Evolutionary conservation across 495 filamentous ascomycete species (phyloP), one percentile per base, ranked within the genome.

Genomic region (Penicillium steckii): DNA sequence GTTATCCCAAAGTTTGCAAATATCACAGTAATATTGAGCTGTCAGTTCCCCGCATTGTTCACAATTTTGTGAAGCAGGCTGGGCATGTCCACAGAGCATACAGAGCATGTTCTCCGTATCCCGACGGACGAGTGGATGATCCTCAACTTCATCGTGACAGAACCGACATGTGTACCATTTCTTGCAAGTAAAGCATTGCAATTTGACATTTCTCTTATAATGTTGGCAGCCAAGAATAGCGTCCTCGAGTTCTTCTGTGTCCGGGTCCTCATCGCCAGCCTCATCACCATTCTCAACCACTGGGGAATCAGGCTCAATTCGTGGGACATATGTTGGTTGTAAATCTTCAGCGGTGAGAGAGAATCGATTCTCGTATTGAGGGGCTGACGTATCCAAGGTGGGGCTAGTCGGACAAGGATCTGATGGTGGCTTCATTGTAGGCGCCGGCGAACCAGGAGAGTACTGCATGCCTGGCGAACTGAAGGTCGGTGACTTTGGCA

Each of bases 1-100:
- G 59, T 97, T 88, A 64, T 97, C 92, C 95, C 95, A 99, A 2
- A 99, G 77, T 68, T 97, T 96, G 79, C 94, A 97, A 50, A 91
- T 86, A 42, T 83, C 80, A 70, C 95, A 99, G 61, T 94, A 99
- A 72, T 97, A 97, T 63, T 85, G 88, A n/a, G 91, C 89, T 15
- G 87, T 84, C 45, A 81, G 82, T 60, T 85, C 81, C 26, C 84
- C 86, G 68, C 94, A 99, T 18, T 83, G 65, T 32, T 74, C 69
- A 68, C 94, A 99, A 33, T 81, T 77, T 52, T 94, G 87, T 25
- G 80, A 80, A 12, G 90, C 95, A 43, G 83, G 82, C 61, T 99
- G 94, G 9, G 94, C 85, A 59, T 85, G 85, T 9, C 85, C 85
- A 71, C 94, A 99, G 24, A 92, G 78, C 94, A 99, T 99, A 73